phyloP scores from a whole-genome alignment of 495 filamentous ascomycete species.

The Echria macrotheca region DNA sequence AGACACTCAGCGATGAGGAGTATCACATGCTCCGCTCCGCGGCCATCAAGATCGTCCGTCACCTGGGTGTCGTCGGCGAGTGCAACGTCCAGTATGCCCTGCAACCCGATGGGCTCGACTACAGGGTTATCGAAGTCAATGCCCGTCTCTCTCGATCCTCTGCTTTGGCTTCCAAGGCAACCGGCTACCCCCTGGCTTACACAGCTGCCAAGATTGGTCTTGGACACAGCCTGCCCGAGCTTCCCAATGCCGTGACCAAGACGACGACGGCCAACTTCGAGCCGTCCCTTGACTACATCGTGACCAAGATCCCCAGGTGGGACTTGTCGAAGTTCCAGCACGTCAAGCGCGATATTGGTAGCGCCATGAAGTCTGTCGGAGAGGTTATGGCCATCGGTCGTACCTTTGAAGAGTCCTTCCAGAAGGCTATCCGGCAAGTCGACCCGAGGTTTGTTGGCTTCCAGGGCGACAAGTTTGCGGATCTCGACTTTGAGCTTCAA shows the following conservation, averaged over 20 bases:
- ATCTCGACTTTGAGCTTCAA: slow-evolving; percentile 80
- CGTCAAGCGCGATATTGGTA: slow-evolving; percentile 94
- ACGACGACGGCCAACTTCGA: slow-evolving; percentile 99
- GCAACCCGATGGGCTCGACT: slow-evolving; percentile 90
- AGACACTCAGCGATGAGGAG: slow-evolving; percentile 94
- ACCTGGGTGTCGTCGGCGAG: slow-evolving; percentile 92
- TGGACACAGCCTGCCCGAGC: slow-evolving; percentile 87
- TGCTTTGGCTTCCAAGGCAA: slow-evolving; percentile 94
- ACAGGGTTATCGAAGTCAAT: slow-evolving; percentile 97
- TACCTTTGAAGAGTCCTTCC: slow-evolving; percentile 98
- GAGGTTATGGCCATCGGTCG: slow-evolving; percentile 99
- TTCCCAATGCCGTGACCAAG: slow-evolving; percentile 96
- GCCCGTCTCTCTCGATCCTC: slow-evolving; percentile 95
- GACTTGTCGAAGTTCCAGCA: slow-evolving; percentile 98
- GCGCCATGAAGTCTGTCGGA: slow-evolving; percentile 96
- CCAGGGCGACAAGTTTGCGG: slow-evolving; percentile 90
- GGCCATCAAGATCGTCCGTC: slow-evolving; percentile 92
- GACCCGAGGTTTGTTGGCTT: slow-evolving; percentile 88
- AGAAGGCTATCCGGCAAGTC: slow-evolving; percentile 95
- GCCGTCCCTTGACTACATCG: slow-evolving; percentile 92
- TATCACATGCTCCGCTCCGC: slow-evolving; percentile 98
- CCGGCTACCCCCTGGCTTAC: slow-evolving; percentile 93
- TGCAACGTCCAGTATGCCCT: slow-evolving; percentile 98
- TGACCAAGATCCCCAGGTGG: slow-evolving; percentile 98
- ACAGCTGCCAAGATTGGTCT: slow-evolving; percentile 96